A percentile compares a stretch with the other conserved stretches of the same genome.
These are phyloP conservation scores for Plasmopara muralis DNA, from an alignment of 352 stramenopile species.

Conservation along the genomic window DNA sequence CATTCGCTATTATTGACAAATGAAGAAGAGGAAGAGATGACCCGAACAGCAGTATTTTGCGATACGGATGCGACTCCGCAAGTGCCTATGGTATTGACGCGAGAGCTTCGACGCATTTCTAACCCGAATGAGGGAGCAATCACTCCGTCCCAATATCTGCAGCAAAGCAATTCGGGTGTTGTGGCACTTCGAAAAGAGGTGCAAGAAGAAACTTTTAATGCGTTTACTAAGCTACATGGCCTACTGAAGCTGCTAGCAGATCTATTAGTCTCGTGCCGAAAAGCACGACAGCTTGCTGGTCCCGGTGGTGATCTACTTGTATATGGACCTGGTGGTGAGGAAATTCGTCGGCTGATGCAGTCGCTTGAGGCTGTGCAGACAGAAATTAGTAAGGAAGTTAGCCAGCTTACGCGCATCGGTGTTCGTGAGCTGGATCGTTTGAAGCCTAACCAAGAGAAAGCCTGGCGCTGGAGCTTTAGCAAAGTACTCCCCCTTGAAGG, in stretches of 20 bases:
- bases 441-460: conserved; percentile 82
- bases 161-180: conserved; percentile 67
- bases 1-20: conserved; percentile 56
- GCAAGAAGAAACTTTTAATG: conserved; percentile 49
- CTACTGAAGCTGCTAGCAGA: conserved; percentile 78
- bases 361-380: conserved; percentile 71
- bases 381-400: conserved; percentile 74
- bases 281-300: conserved; percentile 70
- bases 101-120: conserved; percentile 37
- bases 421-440: conserved; percentile 79
- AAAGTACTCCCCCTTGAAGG: conserved; percentile 78
- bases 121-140: conserved; percentile 42
- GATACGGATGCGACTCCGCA: conserved; percentile 57
- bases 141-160: conserved; percentile 56
- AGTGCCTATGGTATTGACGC: conserved; percentile 56
- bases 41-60: conserved; percentile 60
- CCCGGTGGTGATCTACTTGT: conserved; percentile 77
- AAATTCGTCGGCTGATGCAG: conserved; percentile 77
- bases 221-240: conserved; percentile 69
- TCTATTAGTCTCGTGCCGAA: conserved; percentile 76
- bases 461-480: conserved; percentile 80
- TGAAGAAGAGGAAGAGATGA: conserved; percentile 69
- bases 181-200: conserved; percentile 60
- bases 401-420: conserved; percentile 69
- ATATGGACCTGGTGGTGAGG: conserved; percentile 76